Evolutionary conservation across 805 yeast genomes (phyloP).

Genomic region (Kodamaea hsintzibuensis): DNA sequence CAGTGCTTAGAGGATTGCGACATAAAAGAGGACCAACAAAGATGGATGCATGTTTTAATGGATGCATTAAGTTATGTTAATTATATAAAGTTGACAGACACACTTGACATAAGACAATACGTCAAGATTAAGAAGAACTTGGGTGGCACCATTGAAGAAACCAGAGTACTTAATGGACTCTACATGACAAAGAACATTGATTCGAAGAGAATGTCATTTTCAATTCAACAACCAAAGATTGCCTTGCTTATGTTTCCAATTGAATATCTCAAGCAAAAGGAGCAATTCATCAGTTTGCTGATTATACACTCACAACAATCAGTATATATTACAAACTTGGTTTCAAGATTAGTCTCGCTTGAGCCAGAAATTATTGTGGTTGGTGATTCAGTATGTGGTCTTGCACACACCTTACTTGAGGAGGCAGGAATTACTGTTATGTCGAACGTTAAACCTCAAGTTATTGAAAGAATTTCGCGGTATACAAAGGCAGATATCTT

Average conservation of each 20-base stretch:
- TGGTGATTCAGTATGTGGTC: constrained; percentile 78
- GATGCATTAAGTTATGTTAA: constrained; percentile 56
- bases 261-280: constrained; percentile 77
- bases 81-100: constrained; percentile 64
- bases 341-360: constrained; percentile 72
- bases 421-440: constrained; percentile 82
- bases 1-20: constrained; percentile 67
- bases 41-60: constrained; percentile 62
- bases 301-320: constrained; percentile 85
- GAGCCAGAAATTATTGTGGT: constrained; percentile 78
- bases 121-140: constrained; percentile 81
- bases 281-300: constrained; percentile 77
- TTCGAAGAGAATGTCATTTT: constrained; percentile 70
- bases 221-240: constrained; percentile 67
- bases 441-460: constrained; percentile 76
- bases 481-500: constrained; percentile 84
- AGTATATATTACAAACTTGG: constrained; percentile 80
- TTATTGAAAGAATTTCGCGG: constrained; percentile 73
- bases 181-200: constrained; percentile 85
- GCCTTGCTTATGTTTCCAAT: constrained; percentile 85
- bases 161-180: constrained; percentile 65
- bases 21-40: constrained; percentile 41
- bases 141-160: constrained; percentile 68
- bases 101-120: constrained; percentile 83
- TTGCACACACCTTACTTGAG: constrained; percentile 70